These are phyloP conservation scores for Bombardia bombarda DNA, from an alignment of 495 filamentous ascomycete genomes.

Conservation along the genomic window DNA sequence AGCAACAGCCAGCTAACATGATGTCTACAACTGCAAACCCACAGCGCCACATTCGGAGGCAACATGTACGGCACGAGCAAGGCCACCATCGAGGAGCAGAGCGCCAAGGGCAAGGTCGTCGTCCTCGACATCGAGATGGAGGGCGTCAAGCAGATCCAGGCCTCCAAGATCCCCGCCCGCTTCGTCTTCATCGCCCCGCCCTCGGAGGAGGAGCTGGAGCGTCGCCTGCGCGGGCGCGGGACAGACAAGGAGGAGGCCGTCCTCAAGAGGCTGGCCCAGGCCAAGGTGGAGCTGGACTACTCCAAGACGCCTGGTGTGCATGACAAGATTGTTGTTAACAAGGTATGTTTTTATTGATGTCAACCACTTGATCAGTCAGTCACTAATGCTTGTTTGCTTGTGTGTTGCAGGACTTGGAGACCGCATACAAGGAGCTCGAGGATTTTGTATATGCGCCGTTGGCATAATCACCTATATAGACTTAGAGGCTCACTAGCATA, in stretches of 20 bases:
- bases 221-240: constrained; percentile 67
- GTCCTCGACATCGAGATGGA: constrained; percentile 94
- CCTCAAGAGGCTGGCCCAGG: constrained; percentile 66
- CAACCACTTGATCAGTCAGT: neutral
- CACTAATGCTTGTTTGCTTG: neutral
- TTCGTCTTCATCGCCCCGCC: constrained; percentile 84
- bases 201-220: constrained; percentile 63
- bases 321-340: constrained; percentile 84
- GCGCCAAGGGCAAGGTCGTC: constrained; percentile 56
- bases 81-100: constrained; percentile 65
- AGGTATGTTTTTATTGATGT: constrained; percentile 28
- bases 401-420: constrained; percentile 54
- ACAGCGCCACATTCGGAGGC: constrained; percentile 71
- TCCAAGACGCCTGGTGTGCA: constrained; percentile 64
- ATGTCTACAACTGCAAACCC: too few species aligned
- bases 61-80: constrained; percentile 85
- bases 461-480: neutral
- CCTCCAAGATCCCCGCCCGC: constrained; percentile 63
- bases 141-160: constrained; percentile 93
- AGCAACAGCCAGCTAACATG: too few species aligned
- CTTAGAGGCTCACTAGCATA: neutral
- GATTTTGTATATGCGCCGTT: constrained; percentile 46
- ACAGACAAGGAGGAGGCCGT: constrained; percentile 79
- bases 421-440: constrained; percentile 70
- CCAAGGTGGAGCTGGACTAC: constrained; percentile 75